Evolutionary conservation across 1,139 yeast species (phyloP).

Genomic region (Nematodospora anomalae): DNA sequence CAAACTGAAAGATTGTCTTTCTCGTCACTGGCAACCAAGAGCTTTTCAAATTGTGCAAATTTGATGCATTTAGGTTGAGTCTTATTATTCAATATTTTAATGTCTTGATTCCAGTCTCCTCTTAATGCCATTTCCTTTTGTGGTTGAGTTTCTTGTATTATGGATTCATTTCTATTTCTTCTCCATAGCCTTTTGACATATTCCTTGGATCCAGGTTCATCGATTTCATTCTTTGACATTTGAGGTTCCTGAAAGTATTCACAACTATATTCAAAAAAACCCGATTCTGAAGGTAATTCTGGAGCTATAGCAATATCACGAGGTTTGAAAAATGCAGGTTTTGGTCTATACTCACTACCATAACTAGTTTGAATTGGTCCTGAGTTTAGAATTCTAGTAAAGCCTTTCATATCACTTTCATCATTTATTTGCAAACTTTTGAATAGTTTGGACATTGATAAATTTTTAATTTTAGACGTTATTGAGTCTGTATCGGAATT

Average conservation of each 20-base stretch:
- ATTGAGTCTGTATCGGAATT: conserved; percentile 36
- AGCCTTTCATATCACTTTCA: conserved; percentile 40
- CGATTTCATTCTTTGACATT: conserved; percentile 80
- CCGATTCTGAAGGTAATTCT: conserved; percentile 63
- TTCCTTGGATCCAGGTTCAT: conserved; percentile 91
- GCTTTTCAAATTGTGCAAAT: conserved; percentile 90
- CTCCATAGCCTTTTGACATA: conserved; percentile 86
- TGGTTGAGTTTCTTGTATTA: conserved; percentile 85
- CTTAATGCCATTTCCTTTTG: conserved; percentile 81
- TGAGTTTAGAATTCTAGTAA: conserved; percentile 37
- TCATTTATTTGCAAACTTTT: conserved; percentile 44
- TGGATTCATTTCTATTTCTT: conserved; percentile 80
- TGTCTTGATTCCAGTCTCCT: conserved; percentile 80
- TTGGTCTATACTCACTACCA: conserved; percentile 51
- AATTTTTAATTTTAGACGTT: conserved; percentile 36
- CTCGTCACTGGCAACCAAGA: conserved; percentile 79
- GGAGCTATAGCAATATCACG: conserved; percentile 40
- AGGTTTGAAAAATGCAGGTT: conserved; percentile 51
- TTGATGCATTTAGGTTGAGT: conserved; percentile 77
- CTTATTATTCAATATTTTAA: conserved; percentile 65
- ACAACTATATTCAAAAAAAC: conserved; percentile 82
- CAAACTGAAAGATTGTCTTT: conserved; percentile 82
- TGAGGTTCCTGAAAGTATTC: conserved; percentile 98
- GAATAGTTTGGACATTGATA: conserved; percentile 45
- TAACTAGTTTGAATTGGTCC: conserved; percentile 48